Evolutionary conservation across 177 flowering plant genomes (phyloP).

Genomic region (Vitis hybrid): DNA sequence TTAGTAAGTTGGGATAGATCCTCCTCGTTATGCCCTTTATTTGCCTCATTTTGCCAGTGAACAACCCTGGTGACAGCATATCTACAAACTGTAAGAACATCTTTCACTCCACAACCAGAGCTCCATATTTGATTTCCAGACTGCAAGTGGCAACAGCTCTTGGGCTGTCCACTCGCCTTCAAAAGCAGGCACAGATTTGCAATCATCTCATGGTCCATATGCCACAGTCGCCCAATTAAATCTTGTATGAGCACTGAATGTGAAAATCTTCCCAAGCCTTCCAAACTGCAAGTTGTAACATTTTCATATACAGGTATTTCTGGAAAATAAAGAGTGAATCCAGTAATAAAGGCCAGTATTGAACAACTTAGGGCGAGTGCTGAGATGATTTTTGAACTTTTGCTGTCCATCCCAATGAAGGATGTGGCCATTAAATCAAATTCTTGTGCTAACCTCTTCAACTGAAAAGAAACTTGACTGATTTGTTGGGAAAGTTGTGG

Average conservation of each 20-base stretch:
- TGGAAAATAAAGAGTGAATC: constrained; percentile 39
- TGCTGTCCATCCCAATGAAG: constrained; percentile 57
- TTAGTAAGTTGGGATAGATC: constrained; percentile 11
- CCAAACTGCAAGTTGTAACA: constrained; percentile 12
- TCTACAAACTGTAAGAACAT: constrained; percentile 37
- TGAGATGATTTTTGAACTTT: constrained; percentile 51
- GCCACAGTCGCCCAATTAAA: constrained; percentile 47
- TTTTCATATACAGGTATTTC: constrained; percentile 12
- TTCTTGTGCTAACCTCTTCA: constrained; percentile 53
- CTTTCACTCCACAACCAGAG: constrained; percentile 33
- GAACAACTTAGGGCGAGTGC: constrained; percentile 66
- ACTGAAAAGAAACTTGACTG: constrained; percentile 36
- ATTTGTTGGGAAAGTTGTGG: constrained; percentile 14
- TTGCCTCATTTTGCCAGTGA: constrained; percentile 34
- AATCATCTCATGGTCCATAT: constrained; percentile 44
- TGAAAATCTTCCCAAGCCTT: constrained; percentile 20
- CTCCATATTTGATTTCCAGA: constrained; percentile 28
- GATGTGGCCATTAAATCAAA: constrained; percentile 63
- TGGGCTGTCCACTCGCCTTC: constrained; percentile 22
- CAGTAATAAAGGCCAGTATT: constrained; percentile 60
- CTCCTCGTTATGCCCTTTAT: constrained; percentile 19
- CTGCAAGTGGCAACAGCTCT: constrained; percentile 29
- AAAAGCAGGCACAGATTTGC: constrained; percentile 42
- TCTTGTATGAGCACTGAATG: constrained; percentile 41
- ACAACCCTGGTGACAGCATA: constrained; percentile 43